Evolutionary conservation across 2,329 filamentous ascomycete genomes (phyloP).

Genomic region (Lasiodiplodia theobromae): DNA sequence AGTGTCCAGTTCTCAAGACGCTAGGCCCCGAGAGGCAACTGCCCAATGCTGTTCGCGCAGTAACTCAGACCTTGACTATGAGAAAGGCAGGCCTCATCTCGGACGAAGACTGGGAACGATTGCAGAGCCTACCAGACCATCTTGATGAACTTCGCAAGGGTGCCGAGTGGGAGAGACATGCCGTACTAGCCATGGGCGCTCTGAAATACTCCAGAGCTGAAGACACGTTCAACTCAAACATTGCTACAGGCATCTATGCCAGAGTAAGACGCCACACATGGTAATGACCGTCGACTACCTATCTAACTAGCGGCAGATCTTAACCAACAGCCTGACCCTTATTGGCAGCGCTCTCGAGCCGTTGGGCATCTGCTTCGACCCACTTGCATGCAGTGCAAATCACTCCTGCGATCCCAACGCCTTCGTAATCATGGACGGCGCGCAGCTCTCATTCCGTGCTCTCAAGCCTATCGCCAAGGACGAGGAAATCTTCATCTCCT

Average conservation of each 20-base stretch:
- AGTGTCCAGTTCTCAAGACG: conserved; percentile 56
- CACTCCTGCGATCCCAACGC: conserved; percentile 70
- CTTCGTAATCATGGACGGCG: conserved; percentile 63
- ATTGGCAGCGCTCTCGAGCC: conserved; percentile 63
- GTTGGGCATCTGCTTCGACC: conserved; percentile 66
- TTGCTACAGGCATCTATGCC: conserved; percentile 49
- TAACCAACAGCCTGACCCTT: conserved; percentile 66
- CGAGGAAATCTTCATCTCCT: conserved; percentile 68
- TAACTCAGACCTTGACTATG: conserved; percentile 61
- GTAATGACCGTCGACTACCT: neutral
- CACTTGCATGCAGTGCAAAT: conserved; percentile 62
- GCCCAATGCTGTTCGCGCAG: conserved; percentile 63
- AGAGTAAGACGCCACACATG: conserved; percentile 43
- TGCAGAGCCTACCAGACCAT: conserved; percentile 58
- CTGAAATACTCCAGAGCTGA: conserved; percentile 59
- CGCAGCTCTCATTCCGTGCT: conserved; percentile 58
- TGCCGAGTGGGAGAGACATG: conserved; percentile 53
- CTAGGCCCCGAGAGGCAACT: conserved; percentile 46
- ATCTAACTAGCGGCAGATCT: conserved; percentile 49
- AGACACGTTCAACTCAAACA: conserved; percentile 40
- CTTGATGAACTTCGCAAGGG: conserved; percentile 54
- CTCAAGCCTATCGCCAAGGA: conserved; percentile 59
- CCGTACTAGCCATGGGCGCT: conserved; percentile 62
- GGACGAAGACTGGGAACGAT: conserved; percentile 51
- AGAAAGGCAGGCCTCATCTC: conserved; percentile 47